Percentiles rank a stretch among this genome's conserved stretches.
These are phyloP conservation scores for Exophiala bonariae DNA, from an alignment of 2,329 filamentous ascomycete species.

Conservation along the genomic window DNA sequence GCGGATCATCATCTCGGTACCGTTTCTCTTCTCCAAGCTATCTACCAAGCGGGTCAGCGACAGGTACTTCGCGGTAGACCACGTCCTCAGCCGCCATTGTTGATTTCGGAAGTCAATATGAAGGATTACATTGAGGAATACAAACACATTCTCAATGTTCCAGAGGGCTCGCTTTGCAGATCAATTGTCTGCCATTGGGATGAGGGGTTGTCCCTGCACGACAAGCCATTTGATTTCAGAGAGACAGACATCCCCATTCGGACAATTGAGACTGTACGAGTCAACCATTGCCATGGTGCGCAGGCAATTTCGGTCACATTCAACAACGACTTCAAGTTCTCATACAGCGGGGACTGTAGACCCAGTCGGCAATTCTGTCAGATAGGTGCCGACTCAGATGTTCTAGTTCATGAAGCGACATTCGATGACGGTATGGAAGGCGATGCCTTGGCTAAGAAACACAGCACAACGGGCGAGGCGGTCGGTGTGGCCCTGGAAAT, in stretches of 20 bases:
- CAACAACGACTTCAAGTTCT: slow-evolving; percentile 76
- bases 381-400: slow-evolving; percentile 72
- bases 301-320: slow-evolving; percentile 77
- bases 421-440: slow-evolving; percentile 81
- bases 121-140: slow-evolving; percentile 78
- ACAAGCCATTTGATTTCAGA: slow-evolving; percentile 16
- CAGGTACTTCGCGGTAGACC: slow-evolving; percentile 1
- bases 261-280: slow-evolving; percentile 64
- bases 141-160: slow-evolving; percentile 52
- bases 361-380: slow-evolving; percentile 69
- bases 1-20: slow-evolving; percentile 94
- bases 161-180: slow-evolving; percentile 46
- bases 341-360: slow-evolving; percentile 92
- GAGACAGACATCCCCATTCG: slow-evolving; percentile 17
- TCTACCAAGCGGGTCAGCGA: slow-evolving; percentile 6
- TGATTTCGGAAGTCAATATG: slow-evolving; percentile 73
- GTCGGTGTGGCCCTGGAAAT: slow-evolving; percentile 74
- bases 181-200: slow-evolving; percentile 40
- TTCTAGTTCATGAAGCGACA: slow-evolving; percentile 93
- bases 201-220: slow-evolving; percentile 15
- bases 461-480: slow-evolving; percentile 85
- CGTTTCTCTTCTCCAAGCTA: slow-evolving; percentile 62
- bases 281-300: slow-evolving; percentile 77
- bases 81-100: slow-evolving; percentile 34
- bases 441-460: slow-evolving; percentile 84